Percentiles rank a stretch among this genome's conserved stretches.
These are phyloP conservation scores for Eucalyptus leucophloia DNA, from an alignment of 345 rosid genomes.

Conservation along the genomic window DNA sequence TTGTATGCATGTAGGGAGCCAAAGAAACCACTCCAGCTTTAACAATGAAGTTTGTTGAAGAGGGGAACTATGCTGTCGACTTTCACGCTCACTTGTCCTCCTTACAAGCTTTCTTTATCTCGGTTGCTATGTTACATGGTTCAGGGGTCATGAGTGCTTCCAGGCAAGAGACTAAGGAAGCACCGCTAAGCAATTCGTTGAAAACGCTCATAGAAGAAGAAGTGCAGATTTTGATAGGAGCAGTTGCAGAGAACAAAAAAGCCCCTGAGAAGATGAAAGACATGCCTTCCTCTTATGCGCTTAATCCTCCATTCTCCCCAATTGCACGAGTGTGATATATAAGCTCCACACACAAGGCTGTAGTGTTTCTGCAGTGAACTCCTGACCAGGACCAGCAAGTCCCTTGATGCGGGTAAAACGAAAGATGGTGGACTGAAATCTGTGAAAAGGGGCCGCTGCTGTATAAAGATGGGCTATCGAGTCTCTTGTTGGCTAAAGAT, in stretches of 20 bases:
- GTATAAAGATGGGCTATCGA: not conserved
- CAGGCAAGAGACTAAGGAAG: conserved; percentile 13
- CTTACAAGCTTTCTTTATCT: conserved; percentile 85
- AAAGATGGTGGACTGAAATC: not conserved
- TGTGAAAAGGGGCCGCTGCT: not conserved
- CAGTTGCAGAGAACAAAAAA: conserved; percentile 48
- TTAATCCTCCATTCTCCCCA: conserved; percentile 88
- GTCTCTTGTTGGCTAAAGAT: not conserved
- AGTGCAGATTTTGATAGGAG: conserved; percentile 45
- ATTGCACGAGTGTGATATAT: conserved; percentile 53
- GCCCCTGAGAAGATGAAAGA: conserved; percentile 21
- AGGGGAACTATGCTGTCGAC: conserved; percentile 67
- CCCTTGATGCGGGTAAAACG: not conserved
- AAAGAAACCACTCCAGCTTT: conserved; percentile 72
- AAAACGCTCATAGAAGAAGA: conserved; percentile 67
- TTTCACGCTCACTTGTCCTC: conserved; percentile 86
- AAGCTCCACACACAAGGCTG: not conserved
- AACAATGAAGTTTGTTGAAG: conserved; percentile 32
- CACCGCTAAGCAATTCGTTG: conserved; percentile 36
- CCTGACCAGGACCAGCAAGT: not conserved
- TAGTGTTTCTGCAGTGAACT: not conserved
- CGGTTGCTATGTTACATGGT: conserved; percentile 64
- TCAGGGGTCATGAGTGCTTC: conserved; percentile 12
- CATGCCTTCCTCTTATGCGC: conserved; percentile 39
- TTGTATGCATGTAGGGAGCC: conserved; percentile 32